Evolutionary conservation across 73 alveolate genomes (phyloP).

Genomic region (Paramecium bursaria): DNA sequence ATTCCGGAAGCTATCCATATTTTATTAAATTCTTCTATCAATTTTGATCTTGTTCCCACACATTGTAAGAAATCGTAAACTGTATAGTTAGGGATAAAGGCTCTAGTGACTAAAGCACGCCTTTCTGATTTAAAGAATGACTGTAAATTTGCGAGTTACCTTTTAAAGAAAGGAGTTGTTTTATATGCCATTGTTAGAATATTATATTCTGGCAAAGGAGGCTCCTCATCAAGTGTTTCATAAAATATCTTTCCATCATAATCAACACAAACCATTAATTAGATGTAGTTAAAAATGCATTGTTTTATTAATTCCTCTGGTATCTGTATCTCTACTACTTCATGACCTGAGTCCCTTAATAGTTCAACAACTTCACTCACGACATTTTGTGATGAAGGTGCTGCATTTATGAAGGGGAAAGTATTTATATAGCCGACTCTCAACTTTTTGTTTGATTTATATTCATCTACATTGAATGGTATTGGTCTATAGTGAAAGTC

Average conservation of each 20-base stretch:
- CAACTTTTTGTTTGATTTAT: constrained; percentile 39
- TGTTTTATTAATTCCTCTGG: too few relatives aligned
- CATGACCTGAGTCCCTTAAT: constrained; percentile 18
- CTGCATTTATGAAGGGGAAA: constrained; percentile 68
- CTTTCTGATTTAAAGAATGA: not conserved
- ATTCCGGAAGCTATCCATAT: constrained; percentile 68
- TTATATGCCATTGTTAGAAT: not conserved
- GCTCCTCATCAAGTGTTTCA: too few relatives aligned
- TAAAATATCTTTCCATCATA: too few relatives aligned
- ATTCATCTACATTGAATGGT: constrained; percentile 29
- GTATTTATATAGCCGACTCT: constrained; percentile 74
- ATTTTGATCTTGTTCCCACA: not conserved
- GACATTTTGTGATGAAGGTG: constrained; percentile 45
- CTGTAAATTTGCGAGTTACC: not conserved
- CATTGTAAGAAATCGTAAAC: constrained; percentile 19
- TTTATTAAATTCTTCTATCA: constrained; percentile 61
- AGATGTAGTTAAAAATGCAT: too few relatives aligned
- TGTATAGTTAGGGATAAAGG: not conserved
- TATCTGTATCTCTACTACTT: too few relatives aligned
- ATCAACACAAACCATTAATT: too few relatives aligned
- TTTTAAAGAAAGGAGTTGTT: not conserved
- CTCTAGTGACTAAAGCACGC: not conserved
- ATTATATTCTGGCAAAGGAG: too few relatives aligned
- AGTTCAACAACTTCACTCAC: not conserved
- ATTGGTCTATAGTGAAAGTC: not conserved